These are phyloP conservation scores for Tubosaeta brunneosetosa DNA, from an alignment of 768 basidiomycete genomes.

Conservation along the genomic window DNA sequence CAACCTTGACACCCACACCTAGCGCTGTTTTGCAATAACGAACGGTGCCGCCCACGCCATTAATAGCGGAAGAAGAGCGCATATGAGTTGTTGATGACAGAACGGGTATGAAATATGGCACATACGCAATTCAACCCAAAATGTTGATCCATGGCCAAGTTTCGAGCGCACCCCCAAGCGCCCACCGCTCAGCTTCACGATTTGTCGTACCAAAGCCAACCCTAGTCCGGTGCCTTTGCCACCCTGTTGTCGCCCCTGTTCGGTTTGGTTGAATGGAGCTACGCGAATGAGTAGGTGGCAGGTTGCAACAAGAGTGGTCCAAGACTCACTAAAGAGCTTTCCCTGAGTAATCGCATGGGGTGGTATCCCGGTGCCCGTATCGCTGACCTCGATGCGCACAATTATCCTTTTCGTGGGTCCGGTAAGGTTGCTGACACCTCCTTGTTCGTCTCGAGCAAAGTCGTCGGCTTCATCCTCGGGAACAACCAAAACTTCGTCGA, in stretches of 20 bases:
- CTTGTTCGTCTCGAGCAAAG: background rate
- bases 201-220: constrained; percentile 71
- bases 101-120: constrained; percentile 14
- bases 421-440: background rate
- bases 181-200: constrained; percentile 71
- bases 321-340: constrained; percentile 62
- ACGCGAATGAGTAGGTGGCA: constrained; percentile 4
- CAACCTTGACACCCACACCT: constrained; percentile 61
- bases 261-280: constrained; percentile 78
- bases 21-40: constrained; percentile 36
- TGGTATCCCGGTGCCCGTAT: constrained; percentile 65
- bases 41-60: constrained; percentile 6
- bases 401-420: constrained; percentile 55
- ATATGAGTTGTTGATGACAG: constrained; percentile 9
- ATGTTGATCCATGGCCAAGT: constrained; percentile 69
- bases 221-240: constrained; percentile 74
- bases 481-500: constrained; percentile 23
- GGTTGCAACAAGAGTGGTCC: background rate
- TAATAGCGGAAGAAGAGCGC: constrained; percentile 1
- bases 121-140: constrained; percentile 79
- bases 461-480: constrained; percentile 35
- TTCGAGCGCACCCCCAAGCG: constrained; percentile 66
- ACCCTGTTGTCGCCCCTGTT: constrained; percentile 69
- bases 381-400: constrained; percentile 80
- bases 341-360: constrained; percentile 64